Percentiles rank a stretch among this genome's conserved stretches.
Evolutionary conservation across 1,284 basidiomycete genomes (phyloP).

Genomic region (Marasmius tenuissimus): DNA sequence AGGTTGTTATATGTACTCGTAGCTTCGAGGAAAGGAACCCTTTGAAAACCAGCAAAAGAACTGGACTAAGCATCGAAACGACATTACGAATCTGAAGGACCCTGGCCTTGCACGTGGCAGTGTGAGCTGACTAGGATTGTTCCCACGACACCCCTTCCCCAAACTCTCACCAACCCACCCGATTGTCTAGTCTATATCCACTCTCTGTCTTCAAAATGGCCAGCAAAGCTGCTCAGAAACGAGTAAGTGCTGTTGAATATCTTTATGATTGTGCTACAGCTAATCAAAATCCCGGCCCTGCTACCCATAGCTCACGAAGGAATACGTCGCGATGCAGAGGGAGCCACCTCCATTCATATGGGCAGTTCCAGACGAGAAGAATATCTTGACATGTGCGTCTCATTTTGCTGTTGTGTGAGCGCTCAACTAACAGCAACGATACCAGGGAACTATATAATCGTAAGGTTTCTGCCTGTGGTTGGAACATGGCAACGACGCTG

Average conservation of each 20-base stretch:
- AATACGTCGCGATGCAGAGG: constrained; percentile 91
- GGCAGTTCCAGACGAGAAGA: constrained; percentile 94
- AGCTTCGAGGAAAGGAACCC: no score
- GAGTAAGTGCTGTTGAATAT: constrained; percentile 47
- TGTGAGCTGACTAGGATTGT: neutral
- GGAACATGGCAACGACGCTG: constrained; percentile 7
- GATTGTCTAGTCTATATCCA: neutral
- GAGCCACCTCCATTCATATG: constrained; percentile 94
- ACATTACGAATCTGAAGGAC: no score
- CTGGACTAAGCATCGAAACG: no score
- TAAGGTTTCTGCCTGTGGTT: constrained; percentile 26
- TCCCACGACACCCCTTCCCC: neutral
- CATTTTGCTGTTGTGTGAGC: constrained; percentile 5
- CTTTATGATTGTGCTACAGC: neutral
- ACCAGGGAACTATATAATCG: constrained; percentile 90
- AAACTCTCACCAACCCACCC: neutral
- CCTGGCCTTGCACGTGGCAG: no score
- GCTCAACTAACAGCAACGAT: constrained; percentile 8
- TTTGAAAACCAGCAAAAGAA: no score
- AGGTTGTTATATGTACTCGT: no score
- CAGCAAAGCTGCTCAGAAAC: constrained; percentile 81
- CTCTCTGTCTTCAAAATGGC: constrained; percentile 51
- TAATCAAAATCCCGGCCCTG: constrained; percentile 7
- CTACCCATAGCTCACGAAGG: constrained; percentile 71
- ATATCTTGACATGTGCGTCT: constrained; percentile 82